These are phyloP conservation scores for Aspergillus nidulans DNA, from an alignment of 495 filamentous ascomycete species.

Conservation along the genomic window DNA sequence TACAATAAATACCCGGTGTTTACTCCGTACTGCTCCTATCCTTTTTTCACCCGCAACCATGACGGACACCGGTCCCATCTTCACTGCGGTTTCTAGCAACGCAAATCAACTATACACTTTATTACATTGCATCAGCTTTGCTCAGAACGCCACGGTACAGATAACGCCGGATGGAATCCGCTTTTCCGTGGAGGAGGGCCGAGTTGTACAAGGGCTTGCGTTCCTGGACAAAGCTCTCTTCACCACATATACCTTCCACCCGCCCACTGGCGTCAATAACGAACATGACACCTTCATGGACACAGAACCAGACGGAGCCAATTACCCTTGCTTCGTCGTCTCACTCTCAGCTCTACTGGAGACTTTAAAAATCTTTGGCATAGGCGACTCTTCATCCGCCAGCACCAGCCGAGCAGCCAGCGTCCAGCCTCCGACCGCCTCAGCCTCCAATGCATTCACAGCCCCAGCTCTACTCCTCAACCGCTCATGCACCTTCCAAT, in stretches of 20 bases:
- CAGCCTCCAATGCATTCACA: conserved; percentile 62
- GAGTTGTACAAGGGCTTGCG: conserved; percentile 80
- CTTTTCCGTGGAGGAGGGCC: conserved; percentile 79
- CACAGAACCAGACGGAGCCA: conserved; percentile 27
- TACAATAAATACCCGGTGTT: conserved; percentile 16
- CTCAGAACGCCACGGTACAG: conserved; percentile 74
- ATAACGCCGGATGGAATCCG: conserved; percentile 78
- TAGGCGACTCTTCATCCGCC: conserved; percentile 62
- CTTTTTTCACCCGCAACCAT: conserved; percentile 5
- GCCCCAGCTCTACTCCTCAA: conserved; percentile 70
- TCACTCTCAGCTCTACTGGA: conserved; percentile 85
- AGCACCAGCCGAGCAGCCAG: conserved; percentile 43
- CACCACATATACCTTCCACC: conserved; percentile 68
- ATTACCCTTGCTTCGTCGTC: conserved; percentile 64
- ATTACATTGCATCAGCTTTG: conserved; percentile 81
- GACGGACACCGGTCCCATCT: conserved; percentile 49
- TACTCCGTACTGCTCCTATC: background rate
- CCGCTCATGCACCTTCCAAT: conserved; percentile 77
- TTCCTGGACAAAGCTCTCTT: conserved; percentile 86
- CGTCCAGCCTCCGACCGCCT: conserved; percentile 39
- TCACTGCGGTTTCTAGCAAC: conserved; percentile 81
- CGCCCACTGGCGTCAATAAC: conserved; percentile 27
- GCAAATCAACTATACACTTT: conserved; percentile 85
- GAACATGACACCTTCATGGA: conserved; percentile 34
- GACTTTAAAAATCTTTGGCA: conserved; percentile 88